Evolutionary conservation across 805 yeast species (phyloP).

Genomic region (Barnettozyma siamensis): DNA sequence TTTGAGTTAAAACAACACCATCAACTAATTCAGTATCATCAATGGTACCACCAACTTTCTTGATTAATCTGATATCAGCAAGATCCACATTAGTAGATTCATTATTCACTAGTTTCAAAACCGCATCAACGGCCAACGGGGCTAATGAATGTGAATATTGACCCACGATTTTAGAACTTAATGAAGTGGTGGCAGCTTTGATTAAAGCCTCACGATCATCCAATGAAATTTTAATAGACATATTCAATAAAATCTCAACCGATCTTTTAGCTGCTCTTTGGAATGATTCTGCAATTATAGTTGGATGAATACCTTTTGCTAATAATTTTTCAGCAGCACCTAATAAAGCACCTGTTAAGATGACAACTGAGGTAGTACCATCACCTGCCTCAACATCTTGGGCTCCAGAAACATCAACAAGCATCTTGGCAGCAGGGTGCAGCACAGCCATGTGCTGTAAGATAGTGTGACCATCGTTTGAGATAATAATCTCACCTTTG

Average conservation of each 20-base stretch:
- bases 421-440: conserved; percentile 98
- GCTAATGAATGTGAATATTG: conserved; percentile 84
- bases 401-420: conserved; percentile 95
- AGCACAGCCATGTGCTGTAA: conserved; percentile 95
- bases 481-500: conserved; percentile 86
- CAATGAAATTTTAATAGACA: conserved; percentile 78
- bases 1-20: conserved; percentile 92
- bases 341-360: conserved; percentile 86
- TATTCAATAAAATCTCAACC: conserved; percentile 73
- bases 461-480: conserved; percentile 98
- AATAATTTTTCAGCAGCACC: conserved; percentile 93
- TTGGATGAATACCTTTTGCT: conserved; percentile 91
- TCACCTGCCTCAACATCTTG: conserved; percentile 99
- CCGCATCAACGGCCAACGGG: conserved; percentile 93
- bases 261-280: conserved; percentile 81
- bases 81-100: conserved; percentile 70
- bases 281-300: conserved; percentile 91
- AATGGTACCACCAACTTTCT: conserved; percentile 95
- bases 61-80: conserved; percentile 80
- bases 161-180: conserved; percentile 91
- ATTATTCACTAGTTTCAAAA: conserved; percentile 65
- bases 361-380: conserved; percentile 97
- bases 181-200: conserved; percentile 91
- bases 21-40: conserved; percentile 91
- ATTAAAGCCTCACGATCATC: conserved; percentile 76